Evolutionary conservation across 2,329 filamentous ascomycete genomes (phyloP).

Genomic region (Neonectria neomacrospora): DNA sequence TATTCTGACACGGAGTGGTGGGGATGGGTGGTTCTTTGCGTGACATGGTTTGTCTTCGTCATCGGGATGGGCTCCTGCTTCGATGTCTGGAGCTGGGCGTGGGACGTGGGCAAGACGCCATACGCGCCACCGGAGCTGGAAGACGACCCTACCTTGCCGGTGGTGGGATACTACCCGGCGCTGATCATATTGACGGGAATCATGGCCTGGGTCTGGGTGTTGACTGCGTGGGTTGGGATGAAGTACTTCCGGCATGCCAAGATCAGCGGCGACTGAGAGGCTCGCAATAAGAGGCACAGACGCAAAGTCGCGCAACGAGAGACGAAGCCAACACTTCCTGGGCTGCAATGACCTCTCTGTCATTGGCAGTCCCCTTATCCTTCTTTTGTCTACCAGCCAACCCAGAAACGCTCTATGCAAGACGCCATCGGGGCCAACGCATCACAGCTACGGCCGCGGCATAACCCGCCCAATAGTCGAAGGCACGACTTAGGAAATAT

Average conservation of each 20-base stretch:
- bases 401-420: background rate
- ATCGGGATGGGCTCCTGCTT: conserved; percentile 96
- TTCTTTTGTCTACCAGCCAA: background rate
- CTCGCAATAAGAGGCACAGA: background rate
- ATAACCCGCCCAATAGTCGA: conserved; percentile 1
- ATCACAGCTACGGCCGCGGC: background rate
- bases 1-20: conserved; percentile 97
- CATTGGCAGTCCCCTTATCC: background rate
- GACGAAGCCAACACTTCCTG: background rate
- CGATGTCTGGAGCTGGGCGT: conserved; percentile 97
- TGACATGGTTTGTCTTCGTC: conserved; percentile 96
- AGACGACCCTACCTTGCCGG: conserved; percentile 92
- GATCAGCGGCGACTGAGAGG: conserved; percentile 71
- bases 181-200: conserved; percentile 92
- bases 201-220: conserved; percentile 99
- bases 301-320: background rate
- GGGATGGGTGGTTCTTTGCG: conserved; percentile 92
- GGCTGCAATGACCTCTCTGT: background rate
- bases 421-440: background rate
- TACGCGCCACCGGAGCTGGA: conserved; percentile 96
- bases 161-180: conserved; percentile 96
- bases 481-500: background rate
- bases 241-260: conserved; percentile 99
- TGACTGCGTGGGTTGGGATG: conserved; percentile 98
- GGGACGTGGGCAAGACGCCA: conserved; percentile 96